Conservation (phyloP, 257 asterid genomes). For the Fraxinus pennsylvanica region DNA sequence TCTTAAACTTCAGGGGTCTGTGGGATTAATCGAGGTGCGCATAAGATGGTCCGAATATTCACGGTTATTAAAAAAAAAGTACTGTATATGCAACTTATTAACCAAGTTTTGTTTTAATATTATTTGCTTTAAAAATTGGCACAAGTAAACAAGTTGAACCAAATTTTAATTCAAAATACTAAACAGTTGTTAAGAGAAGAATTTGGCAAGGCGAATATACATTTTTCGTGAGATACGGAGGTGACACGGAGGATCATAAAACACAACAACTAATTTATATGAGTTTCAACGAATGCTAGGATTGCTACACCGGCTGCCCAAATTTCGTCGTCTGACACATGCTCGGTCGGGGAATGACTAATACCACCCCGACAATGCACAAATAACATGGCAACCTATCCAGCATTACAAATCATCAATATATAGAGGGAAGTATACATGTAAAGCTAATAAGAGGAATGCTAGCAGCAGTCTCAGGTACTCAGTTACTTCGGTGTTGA, state of each 20-base stretch:
- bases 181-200: background rate
- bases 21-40: too few species aligned
- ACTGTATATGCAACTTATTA: too few species aligned
- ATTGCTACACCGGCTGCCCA: slow-evolving; percentile 89
- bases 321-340: slow-evolving; percentile 37
- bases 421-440: background rate
- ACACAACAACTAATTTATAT: slow-evolving; percentile 32
- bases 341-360: slow-evolving; percentile 73
- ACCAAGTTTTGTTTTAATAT: background rate
- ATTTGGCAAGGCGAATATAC: background rate
- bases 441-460: background rate
- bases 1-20: too few species aligned
- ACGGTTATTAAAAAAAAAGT: too few species aligned
- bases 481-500: too few species aligned
- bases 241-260: slow-evolving; percentile 5
- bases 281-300: slow-evolving; percentile 71
- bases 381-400: slow-evolving; percentile 84
- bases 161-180: background rate
- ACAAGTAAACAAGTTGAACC: background rate
- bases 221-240: background rate
- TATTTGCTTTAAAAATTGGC: background rate
- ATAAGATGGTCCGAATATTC: too few species aligned
- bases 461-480: too few species aligned
- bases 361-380: slow-evolving; percentile 95
- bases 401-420: slow-evolving; percentile 24